These are phyloP conservation scores for Amanita molliuscula DNA, from an alignment of 768 basidiomycete genomes.

Conservation along the genomic window DNA sequence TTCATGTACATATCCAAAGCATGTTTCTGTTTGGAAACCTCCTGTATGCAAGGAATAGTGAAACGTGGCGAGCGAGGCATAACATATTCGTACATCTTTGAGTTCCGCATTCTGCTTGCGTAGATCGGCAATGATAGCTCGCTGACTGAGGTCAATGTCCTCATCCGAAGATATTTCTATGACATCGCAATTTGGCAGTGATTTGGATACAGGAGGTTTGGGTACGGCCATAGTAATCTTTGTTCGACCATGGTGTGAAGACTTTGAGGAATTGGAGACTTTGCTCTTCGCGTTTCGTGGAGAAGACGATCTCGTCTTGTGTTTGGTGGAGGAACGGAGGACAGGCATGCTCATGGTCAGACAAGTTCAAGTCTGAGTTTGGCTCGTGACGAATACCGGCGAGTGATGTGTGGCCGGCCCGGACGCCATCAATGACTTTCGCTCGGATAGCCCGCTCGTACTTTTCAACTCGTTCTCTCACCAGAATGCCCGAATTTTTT, in stretches of 20 bases:
- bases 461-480: neutral
- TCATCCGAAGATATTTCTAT: constrained; percentile 55
- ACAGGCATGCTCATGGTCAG: neutral
- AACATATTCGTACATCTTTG: constrained; percentile 27
- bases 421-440: neutral
- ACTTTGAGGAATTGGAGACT: neutral
- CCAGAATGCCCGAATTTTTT: constrained; percentile 25
- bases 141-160: constrained; percentile 18
- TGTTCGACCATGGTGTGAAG: neutral
- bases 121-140: constrained; percentile 21
- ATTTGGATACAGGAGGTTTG: constrained; percentile 10
- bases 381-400: neutral
- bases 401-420: constrained; percentile 39
- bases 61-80: neutral
- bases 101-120: constrained; percentile 31
- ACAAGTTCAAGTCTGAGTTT: neutral
- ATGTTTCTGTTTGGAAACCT: constrained; percentile 20
- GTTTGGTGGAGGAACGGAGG: neutral
- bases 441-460: neutral
- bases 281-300: no score
- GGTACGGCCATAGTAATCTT: constrained; percentile 13
- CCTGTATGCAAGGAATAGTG: constrained; percentile 14
- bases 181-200: constrained; percentile 21
- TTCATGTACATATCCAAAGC: constrained; percentile 16
- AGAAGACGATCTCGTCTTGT: neutral